Base-by-base conservation (phyloP, 78 protist genomes). In the Dictyostelium citrinum region DNA sequence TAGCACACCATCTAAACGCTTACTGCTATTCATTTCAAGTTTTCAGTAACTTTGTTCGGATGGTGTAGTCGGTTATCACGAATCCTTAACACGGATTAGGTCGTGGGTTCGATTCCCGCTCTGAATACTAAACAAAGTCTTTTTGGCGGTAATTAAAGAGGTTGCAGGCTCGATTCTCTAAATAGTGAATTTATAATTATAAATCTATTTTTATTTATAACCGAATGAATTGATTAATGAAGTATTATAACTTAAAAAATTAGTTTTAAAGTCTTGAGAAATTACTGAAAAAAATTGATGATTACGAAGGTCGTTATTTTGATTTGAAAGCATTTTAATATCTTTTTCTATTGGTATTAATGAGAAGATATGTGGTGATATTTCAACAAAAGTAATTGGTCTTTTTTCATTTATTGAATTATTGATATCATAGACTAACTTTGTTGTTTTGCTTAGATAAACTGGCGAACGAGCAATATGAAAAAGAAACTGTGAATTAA, bases 91-190 rank as follows among this genome's bases (percentile, higher is more conserved):
- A 76, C 82, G 82, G 82, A 76, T 76, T 76, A 76, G 82, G 82
- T 27, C 82, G 82, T 76, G 82, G 82, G 82, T 76, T 76, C 82
- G 82, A 76, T 76, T 76, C 82, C 82, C 82, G 82, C 82, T 76
- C 82, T 76, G 82, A 76, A 64, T 64, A 64, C 64, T 14, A 55
- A 16, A 5, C 22, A 5, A 39, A n/a, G n/a, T n/a, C n/a, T n/a
- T n/a, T n/a, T n/a, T n/a, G n/a, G n/a, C n/a, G n/a, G n/a, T n/a
- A n/a, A n/a, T n/a, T n/a, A n/a, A n/a, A n/a, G n/a, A n/a, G n/a
- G n/a, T n/a, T n/a, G n/a, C n/a, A n/a, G n/a, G n/a, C n/a, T n/a
- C n/a, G n/a, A n/a, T n/a, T n/a, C n/a, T n/a, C n/a, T n/a, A n/a
- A n/a, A n/a, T n/a, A n/a, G n/a, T n/a, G n/a, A n/a, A n/a, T n/a